A percentile compares a stretch with the other conserved stretches of the same genome.
These are phyloP conservation scores for Hemileia vastatrix DNA, from an alignment of 1,284 basidiomycete species.

Conservation along the genomic window DNA sequence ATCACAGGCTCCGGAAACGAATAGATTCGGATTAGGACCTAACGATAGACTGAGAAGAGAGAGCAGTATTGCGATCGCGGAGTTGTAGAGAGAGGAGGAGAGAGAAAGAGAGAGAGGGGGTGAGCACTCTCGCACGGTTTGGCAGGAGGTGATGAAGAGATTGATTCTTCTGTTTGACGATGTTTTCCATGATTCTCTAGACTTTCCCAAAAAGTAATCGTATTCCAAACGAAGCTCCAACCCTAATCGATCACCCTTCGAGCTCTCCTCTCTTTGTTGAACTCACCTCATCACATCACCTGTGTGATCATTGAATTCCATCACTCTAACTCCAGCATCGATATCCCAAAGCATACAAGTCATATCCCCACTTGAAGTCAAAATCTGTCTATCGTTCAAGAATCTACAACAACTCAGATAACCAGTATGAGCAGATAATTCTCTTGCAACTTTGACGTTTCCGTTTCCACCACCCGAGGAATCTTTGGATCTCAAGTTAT, in stretches of 20 bases:
- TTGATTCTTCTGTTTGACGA: constrained; percentile 10
- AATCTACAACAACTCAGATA: constrained; percentile 97
- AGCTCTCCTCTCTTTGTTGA: not conserved
- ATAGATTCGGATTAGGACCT: constrained; percentile 85
- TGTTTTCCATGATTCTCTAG: constrained; percentile 28
- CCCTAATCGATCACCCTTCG: not conserved
- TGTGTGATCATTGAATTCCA: constrained; percentile 97
- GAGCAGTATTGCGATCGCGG: too few species aligned
- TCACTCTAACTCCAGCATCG: constrained; percentile 84
- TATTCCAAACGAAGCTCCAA: too few species aligned
- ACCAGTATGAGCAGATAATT: constrained; percentile 91
- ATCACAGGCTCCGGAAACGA: constrained; percentile 97
- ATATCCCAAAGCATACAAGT: constrained; percentile 99
- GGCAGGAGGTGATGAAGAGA: not conserved
- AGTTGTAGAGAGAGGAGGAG: too few species aligned
- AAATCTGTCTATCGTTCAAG: constrained; percentile 94
- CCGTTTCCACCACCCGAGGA: constrained; percentile 29
- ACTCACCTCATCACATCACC: constrained; percentile 96
- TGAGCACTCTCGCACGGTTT: too few species aligned
- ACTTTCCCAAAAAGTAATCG: constrained; percentile 15
- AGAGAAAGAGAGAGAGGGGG: too few species aligned
- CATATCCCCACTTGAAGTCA: constrained; percentile 97
- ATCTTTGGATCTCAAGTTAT: constrained; percentile 72
- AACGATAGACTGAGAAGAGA: constrained; percentile 83
- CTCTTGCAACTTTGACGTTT: constrained; percentile 55